phyloP scores from a whole-genome alignment of 129 eudicot species.

The Artemisia annua region DNA sequence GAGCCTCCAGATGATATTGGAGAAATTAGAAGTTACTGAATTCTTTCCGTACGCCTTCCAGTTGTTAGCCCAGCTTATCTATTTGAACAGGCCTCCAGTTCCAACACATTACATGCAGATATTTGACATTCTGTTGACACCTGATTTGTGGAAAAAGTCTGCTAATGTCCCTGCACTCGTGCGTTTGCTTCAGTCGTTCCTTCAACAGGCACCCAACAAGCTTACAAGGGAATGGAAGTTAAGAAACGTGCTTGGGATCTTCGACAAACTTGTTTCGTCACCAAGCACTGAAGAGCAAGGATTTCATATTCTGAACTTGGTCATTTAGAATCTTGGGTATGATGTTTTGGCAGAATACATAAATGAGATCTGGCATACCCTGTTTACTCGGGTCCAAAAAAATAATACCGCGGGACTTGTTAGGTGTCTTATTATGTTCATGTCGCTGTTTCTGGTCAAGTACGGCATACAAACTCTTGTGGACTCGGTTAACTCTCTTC shows the following conservation, averaged over 20 bases:
- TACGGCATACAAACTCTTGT: conserved; percentile 71
- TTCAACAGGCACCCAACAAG: conserved; percentile 80
- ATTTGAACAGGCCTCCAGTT: conserved; percentile 70
- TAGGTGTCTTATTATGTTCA: conserved; percentile 68
- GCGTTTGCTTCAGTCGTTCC: conserved; percentile 91
- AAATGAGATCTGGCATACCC: conserved; percentile 58
- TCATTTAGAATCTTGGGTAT: conserved; percentile 82
- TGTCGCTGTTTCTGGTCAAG: conserved; percentile 84
- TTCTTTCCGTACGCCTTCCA: conserved; percentile 95
- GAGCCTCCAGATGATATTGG: no score
- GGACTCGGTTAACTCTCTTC: conserved; percentile 66
- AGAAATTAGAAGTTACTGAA: no score
- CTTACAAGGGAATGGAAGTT: conserved; percentile 69
- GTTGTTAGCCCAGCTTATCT: conserved; percentile 91
- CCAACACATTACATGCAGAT: conserved; percentile 74
- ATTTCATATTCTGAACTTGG: conserved; percentile 83
- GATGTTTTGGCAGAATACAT: conserved; percentile 68
- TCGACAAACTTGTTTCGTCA: conserved; percentile 76
- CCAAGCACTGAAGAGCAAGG: conserved; percentile 83
- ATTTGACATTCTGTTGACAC: conserved; percentile 68
- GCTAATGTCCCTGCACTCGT: conserved; percentile 96
- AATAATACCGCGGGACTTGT: conserved; percentile 58
- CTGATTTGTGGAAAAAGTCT: conserved; percentile 79
- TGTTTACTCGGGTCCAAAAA: conserved; percentile 60
- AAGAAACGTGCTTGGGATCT: no score